These are phyloP conservation scores for Aspergillus carlsbadensis DNA, from an alignment of 495 filamentous ascomycete species.

Conservation along the genomic window DNA sequence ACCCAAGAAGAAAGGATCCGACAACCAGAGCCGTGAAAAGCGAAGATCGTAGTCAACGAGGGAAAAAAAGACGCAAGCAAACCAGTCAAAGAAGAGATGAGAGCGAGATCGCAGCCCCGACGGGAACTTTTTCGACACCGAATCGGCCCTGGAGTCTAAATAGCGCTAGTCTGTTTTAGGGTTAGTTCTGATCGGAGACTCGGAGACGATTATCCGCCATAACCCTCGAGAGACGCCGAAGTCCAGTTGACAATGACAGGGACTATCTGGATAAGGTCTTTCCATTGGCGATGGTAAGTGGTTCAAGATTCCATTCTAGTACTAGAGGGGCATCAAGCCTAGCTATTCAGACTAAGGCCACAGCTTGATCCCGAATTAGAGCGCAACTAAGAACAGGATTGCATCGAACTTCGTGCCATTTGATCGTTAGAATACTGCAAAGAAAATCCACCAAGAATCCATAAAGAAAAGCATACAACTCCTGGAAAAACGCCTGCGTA, in stretches of 20 bases:
- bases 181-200: conserved; percentile 1
- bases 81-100: conserved; percentile 14
- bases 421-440: conserved; percentile 15
- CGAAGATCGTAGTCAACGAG: conserved; percentile 9
- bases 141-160: conserved; percentile 3
- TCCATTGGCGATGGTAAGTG: no score
- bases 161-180: conserved; percentile 30
- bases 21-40: conserved; percentile 4
- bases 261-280: no score
- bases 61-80: conserved; percentile 12
- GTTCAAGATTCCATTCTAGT: conserved; percentile 5
- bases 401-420: conserved; percentile 15
- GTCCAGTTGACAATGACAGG: no score
- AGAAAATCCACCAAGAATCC: conserved; percentile 13
- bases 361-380: conserved; percentile 1
- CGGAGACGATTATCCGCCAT: background rate
- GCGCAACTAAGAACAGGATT: conserved; percentile 3
- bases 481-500: conserved; percentile 27
- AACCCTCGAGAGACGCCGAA: no score
- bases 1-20: conserved; percentile 5
- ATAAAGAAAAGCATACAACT: conserved; percentile 18
- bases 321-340: background rate
- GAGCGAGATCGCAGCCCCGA: conserved; percentile 16
- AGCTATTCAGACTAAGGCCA: background rate
- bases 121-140: conserved; percentile 19